Conservation (phyloP, 495 filamentous ascomycete species). For the Podospora didyma region DNA sequence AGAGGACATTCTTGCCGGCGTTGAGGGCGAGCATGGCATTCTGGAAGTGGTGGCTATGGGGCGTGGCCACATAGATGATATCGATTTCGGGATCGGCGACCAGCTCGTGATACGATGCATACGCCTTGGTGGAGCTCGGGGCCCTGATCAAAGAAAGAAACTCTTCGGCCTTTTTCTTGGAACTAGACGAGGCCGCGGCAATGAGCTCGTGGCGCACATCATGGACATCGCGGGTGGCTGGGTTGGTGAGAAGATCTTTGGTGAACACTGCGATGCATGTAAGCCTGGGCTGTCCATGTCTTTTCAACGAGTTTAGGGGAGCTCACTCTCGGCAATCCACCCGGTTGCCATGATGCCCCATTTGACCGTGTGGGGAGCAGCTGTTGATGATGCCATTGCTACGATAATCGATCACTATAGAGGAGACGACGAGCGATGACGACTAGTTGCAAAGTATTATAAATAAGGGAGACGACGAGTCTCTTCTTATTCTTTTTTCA, state of each 20-base stretch:
- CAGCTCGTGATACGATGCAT: conserved; percentile 77
- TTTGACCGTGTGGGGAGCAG: conserved; percentile 54
- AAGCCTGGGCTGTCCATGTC: neutral
- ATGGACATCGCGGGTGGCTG: conserved; percentile 62
- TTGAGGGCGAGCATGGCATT: conserved; percentile 78
- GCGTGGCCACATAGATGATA: conserved; percentile 89
- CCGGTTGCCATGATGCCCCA: conserved; percentile 88
- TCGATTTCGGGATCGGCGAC: conserved; percentile 74
- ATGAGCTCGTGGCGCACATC: conserved; percentile 76
- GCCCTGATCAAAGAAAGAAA: conserved; percentile 68
- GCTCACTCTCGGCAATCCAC: conserved; percentile 68
- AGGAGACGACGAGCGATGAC: no score
- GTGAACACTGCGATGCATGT: conserved; percentile 49
- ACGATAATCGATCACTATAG: no score
- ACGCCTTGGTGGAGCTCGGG: conserved; percentile 64
- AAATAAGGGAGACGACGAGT: no score
- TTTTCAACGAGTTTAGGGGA: neutral
- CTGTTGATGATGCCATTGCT: conserved; percentile 34
- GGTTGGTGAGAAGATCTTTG: conserved; percentile 76
- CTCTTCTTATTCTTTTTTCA: neutral
- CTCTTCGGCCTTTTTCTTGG: conserved; percentile 58
- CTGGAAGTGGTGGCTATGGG: conserved; percentile 93
- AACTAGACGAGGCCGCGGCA: conserved; percentile 79
- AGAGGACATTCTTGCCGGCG: conserved; percentile 84
- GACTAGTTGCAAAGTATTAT: no score